Evolutionary conservation across 495 filamentous ascomycete species (phyloP), one percentile per base, ranked within the genome.

Genomic region (Aspergillus sparsus): DNA sequence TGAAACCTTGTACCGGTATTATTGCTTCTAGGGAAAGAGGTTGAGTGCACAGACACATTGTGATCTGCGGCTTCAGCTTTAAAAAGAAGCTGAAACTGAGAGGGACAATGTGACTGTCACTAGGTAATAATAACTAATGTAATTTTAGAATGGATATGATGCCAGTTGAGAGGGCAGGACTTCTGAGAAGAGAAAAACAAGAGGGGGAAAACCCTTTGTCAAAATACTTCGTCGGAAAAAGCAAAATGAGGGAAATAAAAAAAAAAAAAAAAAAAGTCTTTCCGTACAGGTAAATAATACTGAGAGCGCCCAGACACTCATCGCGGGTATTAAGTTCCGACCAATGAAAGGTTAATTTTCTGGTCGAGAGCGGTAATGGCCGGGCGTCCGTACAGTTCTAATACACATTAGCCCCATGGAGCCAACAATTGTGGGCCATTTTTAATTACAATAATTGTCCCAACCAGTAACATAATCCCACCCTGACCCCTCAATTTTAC

Each of bases 1-100:
- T 68, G 70, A 67, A 69, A 69, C 69, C 66, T 66, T 62, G 57
- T 47, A 45, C 21, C 33, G 46, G 18, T 41, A 60, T 44, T 67
- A 64, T 60, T 64, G 62, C 62, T 56, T 53, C 57, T 63, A 49
- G 52, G 53, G 50, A 44, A 37, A 33, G 46, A 32, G 55, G 18
- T 21, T 34, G 57, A 41, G 58, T 70, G 65, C 65, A 62, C 65
- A 57, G 61, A 63, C 65, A 46, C 68, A 70, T 70, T 49, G 42
- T 70, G 65, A 65, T 65, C 58, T 58, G 60, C 45, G 58, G 55
- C 33, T 57, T 60, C 62, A 60, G 62, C 58, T 62, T 55, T 56
- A 46, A 31, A 31, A 44, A 27, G 36, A 41, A 44, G 15, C 53
- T 27, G 53, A 49, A 39, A 7, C 53, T 52, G 57, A 60, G 27